Base-by-base conservation (phyloP, 371 early-diverging fungal species). In the Smittium culicis region DNA sequence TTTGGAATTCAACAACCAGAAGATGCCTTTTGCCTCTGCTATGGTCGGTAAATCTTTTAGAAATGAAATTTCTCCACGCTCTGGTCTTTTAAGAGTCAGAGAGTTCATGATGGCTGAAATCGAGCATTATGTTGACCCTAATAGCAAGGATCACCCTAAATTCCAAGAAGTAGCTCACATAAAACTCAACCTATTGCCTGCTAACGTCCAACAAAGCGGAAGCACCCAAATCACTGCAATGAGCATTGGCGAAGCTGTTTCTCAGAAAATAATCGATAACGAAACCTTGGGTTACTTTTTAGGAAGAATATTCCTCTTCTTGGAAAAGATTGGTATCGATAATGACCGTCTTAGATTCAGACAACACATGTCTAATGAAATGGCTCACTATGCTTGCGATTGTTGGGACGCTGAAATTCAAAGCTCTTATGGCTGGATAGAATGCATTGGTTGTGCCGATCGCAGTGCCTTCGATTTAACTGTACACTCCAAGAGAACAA, bases 31-130 rank as follows among this genome's bases (percentile, higher is more conserved):
- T 81, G 99, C 98, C 32, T 96, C 98, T 65, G 96, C 98, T 62
- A 89, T 90, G 71, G 93, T 99, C 56, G 99, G 99, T 72, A 94
- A 94, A 69, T 91, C 95, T 34, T 99, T 99, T 88, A 86, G 99
- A 74, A 99, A 99, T 78, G 99, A 99, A 79, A 99, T 99, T 69
- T 92, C 96, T 61, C 99, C 99, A 62, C 88, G 99, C 60, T 86
- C 90, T 64, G 99, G 99, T 70, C 84, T 99, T 28, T 82, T 99
- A 68, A 89, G 99, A 71, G 98, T 99, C 61, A 88, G 98, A 75
- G 99, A 99, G 79, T 99, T 99, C 81, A 92, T 94, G 29, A 98
- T 99, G 98, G 99, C 99, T 28, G 99, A 99, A 79, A 94, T 99
- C 76, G 99, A 99, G 79, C 99, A 99, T 83, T 99, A 88, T 76